phyloP scores from a whole-genome alignment of 257 asterid genomes.

The Solanum commersonii region DNA sequence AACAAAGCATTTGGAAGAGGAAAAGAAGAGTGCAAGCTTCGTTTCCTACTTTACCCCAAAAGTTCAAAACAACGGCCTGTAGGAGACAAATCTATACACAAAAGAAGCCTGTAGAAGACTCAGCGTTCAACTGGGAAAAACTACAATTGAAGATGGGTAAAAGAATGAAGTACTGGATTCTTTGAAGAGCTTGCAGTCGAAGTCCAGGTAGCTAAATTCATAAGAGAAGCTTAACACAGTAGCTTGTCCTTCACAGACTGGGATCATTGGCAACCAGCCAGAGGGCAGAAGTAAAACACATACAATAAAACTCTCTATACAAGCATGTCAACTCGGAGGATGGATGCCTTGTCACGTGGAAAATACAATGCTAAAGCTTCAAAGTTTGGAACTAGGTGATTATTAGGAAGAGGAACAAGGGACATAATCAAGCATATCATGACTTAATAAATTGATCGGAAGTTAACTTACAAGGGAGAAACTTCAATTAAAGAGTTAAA shows the following conservation, averaged over 20 bases:
- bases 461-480: not conserved
- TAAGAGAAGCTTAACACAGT: not conserved
- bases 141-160: not conserved
- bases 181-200: not conserved
- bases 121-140: not conserved
- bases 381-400: not conserved
- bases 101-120: not conserved
- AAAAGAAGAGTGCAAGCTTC: not conserved
- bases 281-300: not conserved
- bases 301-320: not conserved
- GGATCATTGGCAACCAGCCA: not conserved
- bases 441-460: not conserved
- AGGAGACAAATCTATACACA: not conserved
- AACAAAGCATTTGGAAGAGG: not conserved
- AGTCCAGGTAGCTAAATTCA: not conserved
- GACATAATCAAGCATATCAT: not conserved
- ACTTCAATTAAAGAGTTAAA: not conserved
- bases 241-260: not conserved
- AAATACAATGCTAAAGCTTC: not conserved
- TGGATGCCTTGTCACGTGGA: not conserved
- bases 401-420: not conserved
- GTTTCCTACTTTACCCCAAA: not conserved
- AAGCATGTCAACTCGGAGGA: not conserved
- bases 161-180: not conserved
- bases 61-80: not conserved